Conservation (phyloP, 1,284 basidiomycete genomes). For the Boletellus deceptivus region DNA sequence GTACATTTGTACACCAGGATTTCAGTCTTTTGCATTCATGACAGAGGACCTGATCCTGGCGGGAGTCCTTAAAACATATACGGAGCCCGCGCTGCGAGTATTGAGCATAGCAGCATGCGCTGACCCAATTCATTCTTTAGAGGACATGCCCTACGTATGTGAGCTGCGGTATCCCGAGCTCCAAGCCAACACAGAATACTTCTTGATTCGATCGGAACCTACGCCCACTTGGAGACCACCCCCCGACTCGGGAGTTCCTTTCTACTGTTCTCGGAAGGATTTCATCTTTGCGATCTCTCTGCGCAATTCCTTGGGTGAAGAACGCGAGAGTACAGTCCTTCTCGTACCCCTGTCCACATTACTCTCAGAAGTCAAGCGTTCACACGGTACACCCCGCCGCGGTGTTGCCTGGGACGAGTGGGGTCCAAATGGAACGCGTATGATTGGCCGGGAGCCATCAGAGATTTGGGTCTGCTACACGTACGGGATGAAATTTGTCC, state of each 20-base stretch:
- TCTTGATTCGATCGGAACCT: constrained; percentile 54
- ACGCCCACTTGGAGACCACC: constrained; percentile 44
- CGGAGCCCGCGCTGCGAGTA: constrained; percentile 24
- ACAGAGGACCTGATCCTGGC: constrained; percentile 40
- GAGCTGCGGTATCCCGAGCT: constrained; percentile 42
- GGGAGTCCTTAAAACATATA: constrained; percentile 36
- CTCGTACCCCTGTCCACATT: constrained; percentile 34
- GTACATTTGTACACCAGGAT: constrained; percentile 14
- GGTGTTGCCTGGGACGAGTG: constrained; percentile 49
- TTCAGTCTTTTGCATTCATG: constrained; percentile 26
- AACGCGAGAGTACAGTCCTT: constrained; percentile 17
- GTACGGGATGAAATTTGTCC: constrained; percentile 48
- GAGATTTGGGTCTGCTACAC: constrained; percentile 58
- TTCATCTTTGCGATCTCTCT: constrained; percentile 28
- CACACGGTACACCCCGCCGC: constrained; percentile 39
- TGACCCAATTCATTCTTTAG: constrained; percentile 12
- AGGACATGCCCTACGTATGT: constrained; percentile 33
- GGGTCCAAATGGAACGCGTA: constrained; percentile 46
- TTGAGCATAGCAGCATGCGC: constrained; percentile 28
- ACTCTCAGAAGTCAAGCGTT: constrained; percentile 44
- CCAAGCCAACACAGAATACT: constrained; percentile 19
- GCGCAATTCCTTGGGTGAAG: constrained; percentile 1
- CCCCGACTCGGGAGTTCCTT: constrained; percentile 17
- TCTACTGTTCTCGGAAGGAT: constrained; percentile 22
- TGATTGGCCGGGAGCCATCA: constrained; percentile 38